Percentiles rank a stretch among this genome's conserved stretches.
These are phyloP conservation scores for Cynara cardunculus DNA, from an alignment of 129 eudicot species.

Conservation along the genomic window DNA sequence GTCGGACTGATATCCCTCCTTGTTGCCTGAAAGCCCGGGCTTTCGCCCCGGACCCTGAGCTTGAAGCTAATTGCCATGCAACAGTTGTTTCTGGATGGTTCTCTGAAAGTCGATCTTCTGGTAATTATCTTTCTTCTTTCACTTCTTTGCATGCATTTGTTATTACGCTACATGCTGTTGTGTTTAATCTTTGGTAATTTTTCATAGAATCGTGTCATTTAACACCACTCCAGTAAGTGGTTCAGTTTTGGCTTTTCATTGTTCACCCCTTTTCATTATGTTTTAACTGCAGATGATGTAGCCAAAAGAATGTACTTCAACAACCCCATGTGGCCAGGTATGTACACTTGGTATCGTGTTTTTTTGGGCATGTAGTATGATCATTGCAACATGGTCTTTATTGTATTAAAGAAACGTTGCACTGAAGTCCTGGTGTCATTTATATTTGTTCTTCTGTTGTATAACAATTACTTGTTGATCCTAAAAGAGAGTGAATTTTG, in stretches of 20 bases:
- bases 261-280: not conserved
- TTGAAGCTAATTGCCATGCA: constrained; percentile 76
- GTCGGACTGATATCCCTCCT: constrained; percentile 42
- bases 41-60: constrained; percentile 52
- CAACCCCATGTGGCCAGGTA: constrained; percentile 99
- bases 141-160: constrained; percentile 1
- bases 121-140: constrained; percentile 32
- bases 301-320: constrained; percentile 61
- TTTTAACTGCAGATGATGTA: constrained; percentile 38
- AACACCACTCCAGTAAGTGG: not conserved
- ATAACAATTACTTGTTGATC: not conserved
- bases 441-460: not conserved
- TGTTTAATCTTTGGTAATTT: not conserved
- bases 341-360: not conserved
- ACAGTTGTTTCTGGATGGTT: constrained; percentile 99
- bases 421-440: not conserved
- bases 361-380: not conserved
- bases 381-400: not conserved
- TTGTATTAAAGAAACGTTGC: not conserved
- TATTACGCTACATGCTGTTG: not conserved
- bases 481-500: not conserved
- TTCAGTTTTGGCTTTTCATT: not conserved
- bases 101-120: constrained; percentile 53
- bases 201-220: not conserved
- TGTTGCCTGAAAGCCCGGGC: constrained; percentile 84